Evolutionary conservation across 495 filamentous ascomycete species (phyloP).

Genomic region (Penicillium malachiteum): DNA sequence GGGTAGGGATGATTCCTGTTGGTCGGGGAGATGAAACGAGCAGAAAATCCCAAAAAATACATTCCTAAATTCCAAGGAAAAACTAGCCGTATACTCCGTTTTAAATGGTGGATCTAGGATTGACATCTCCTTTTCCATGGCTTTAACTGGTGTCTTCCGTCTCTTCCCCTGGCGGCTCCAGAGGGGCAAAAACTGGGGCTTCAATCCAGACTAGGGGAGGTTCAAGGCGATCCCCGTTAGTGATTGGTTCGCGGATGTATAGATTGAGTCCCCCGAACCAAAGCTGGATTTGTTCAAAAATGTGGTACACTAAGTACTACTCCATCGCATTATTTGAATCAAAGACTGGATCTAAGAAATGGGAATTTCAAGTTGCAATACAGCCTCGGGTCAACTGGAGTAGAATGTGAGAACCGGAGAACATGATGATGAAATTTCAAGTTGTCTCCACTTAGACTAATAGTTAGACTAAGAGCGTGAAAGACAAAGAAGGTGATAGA

Average conservation of each 20-base stretch:
- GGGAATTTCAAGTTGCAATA: background rate
- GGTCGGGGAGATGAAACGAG: slow-evolving; percentile 21
- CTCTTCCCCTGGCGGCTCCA: slow-evolving; percentile 12
- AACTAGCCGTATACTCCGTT: slow-evolving; percentile 1
- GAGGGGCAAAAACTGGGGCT: slow-evolving; percentile 3
- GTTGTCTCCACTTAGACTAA: too few species aligned
- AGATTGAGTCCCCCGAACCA: slow-evolving; percentile 5
- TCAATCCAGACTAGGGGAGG: background rate
- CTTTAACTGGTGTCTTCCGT: background rate
- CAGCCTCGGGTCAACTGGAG: background rate
- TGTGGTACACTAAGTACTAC: background rate
- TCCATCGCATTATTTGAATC: too few species aligned
- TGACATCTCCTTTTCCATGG: slow-evolving; percentile 3
- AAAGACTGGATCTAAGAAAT: too few species aligned
- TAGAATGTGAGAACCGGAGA: too few species aligned
- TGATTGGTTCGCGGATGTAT: slow-evolving; percentile 17
- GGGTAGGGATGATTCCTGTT: slow-evolving; percentile 22
- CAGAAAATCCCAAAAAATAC: background rate
- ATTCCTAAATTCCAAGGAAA: background rate
- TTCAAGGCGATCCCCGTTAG: background rate
- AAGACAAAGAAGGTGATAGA: too few species aligned
- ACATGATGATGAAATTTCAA: too few species aligned
- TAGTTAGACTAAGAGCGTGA: too few species aligned
- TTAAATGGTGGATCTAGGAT: background rate
- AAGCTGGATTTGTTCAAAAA: background rate